Base-by-base conservation (phyloP, 2,329 filamentous ascomycete species). In the Epichloe amarillans region DNA sequence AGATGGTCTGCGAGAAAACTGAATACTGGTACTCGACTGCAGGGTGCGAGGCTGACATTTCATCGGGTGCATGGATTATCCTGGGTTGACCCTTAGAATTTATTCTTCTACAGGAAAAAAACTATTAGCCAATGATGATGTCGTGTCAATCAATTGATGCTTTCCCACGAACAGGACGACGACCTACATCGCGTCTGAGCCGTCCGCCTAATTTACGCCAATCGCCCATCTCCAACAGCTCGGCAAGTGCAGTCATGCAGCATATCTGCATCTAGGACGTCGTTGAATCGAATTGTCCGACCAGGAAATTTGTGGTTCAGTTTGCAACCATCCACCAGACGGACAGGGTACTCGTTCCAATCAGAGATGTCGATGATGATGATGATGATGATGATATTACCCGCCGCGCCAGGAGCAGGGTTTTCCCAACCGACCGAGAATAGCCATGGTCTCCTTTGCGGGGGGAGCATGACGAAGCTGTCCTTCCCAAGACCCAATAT, bases 131-230 rank as follows among this genome's bases (percentile, higher is more conserved):
- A 10, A 30, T 4, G 26, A 30, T 30, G 26, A 30, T 30, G 8
- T 30, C 26, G 8, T 10, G 26, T 30, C 4, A 30, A 10, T 30
- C 8, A 4, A 30, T 30, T 30, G 26, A 30, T 10, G 8, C 10
- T 30, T 30, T 30, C 26, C 26, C 26, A 30, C 26, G 26, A 30
- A 30, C 26, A 30, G 26, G 26, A 30, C 26, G 7, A 30, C 26
- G 14, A 30, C 52, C 41, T 58, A 69, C 69, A 51, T 66, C 69
- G 21, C 61, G 36, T 14, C 71, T 60, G 12, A 74, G 52, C n/a
- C 72, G 64, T 12, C 69, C 72, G 0, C 69, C 70, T 1, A 75
- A 51, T 52, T 70, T 70, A 35, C 61, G 62, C 72, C 71, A 74
- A 23, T 67, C 66, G 1, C 65, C 66, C n/a, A 61, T 64, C 14